Evolutionary conservation across 495 filamentous ascomycete genomes (phyloP).

Genomic region (Hypoxylon fragiforme): DNA sequence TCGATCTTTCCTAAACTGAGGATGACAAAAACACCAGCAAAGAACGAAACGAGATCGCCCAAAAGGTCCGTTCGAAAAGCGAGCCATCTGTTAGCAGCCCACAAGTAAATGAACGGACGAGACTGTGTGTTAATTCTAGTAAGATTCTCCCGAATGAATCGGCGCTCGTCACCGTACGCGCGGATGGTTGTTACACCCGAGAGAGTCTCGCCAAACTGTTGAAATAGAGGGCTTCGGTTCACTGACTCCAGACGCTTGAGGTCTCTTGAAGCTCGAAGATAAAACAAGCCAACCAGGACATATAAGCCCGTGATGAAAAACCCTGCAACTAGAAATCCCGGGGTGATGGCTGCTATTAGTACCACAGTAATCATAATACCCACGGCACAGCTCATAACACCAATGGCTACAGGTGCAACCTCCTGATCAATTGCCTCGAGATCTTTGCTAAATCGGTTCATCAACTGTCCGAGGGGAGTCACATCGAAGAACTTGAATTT

Average conservation of each 20-base stretch:
- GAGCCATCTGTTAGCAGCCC: conserved; percentile 98
- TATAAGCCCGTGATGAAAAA: conserved; percentile 85
- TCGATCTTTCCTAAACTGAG: conserved; percentile 82
- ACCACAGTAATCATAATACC: conserved; percentile 83
- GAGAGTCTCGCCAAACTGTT: conserved; percentile 97
- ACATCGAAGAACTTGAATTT: conserved; percentile 98
- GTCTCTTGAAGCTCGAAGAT: conserved; percentile 87
- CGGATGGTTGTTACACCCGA: conserved; percentile 97
- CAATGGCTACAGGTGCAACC: conserved; percentile 83
- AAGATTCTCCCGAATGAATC: conserved; percentile 94
- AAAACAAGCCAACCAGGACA: conserved; percentile 80
- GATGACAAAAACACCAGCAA: conserved; percentile 90
- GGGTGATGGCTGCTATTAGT: conserved; percentile 90
- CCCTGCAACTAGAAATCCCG: conserved; percentile 85
- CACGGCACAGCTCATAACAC: conserved; percentile 58
- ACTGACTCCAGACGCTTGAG: conserved; percentile 95
- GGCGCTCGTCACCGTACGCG: conserved; percentile 90
- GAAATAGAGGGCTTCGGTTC: conserved; percentile 91
- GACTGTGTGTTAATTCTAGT: conserved; percentile 85
- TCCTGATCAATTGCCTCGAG: conserved; percentile 95
- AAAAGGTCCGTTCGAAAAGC: conserved; percentile 88
- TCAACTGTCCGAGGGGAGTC: conserved; percentile 93
- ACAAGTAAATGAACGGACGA: conserved; percentile 92
- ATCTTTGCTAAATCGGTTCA: conserved; percentile 99
- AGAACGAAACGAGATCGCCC: conserved; percentile 91